These are phyloP conservation scores for Purpureocillium lavendulum DNA, from an alignment of 2,329 filamentous ascomycete species.

Conservation along the genomic window DNA sequence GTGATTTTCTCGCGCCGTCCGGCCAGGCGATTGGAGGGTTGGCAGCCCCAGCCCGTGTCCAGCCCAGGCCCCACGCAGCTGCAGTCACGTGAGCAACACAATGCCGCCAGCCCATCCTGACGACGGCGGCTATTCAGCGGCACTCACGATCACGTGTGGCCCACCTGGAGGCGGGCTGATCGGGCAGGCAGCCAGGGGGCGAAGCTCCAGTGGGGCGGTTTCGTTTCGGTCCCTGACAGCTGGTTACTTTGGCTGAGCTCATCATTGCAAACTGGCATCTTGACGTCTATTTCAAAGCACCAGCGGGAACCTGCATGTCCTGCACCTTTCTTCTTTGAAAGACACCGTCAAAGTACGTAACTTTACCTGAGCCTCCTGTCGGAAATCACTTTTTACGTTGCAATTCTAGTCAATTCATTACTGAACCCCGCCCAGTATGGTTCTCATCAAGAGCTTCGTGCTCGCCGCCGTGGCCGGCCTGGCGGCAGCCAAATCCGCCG, in stretches of 20 bases:
- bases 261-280: constrained; percentile 22
- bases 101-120: too few relatives aligned
- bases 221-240: background rate
- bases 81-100: too few relatives aligned
- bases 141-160: constrained; percentile 13
- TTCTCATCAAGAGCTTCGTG: constrained; percentile 52
- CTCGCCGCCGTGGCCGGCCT: constrained; percentile 45
- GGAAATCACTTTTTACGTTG: too few relatives aligned
- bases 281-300: constrained; percentile 11
- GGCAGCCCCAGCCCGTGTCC: constrained; percentile 22
- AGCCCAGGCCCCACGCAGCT: too few relatives aligned
- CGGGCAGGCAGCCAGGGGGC: background rate
- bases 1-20: constrained; percentile 23
- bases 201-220: constrained; percentile 3
- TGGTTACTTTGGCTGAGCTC: background rate
- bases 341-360: too few relatives aligned
- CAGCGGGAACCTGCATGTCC: background rate
- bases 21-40: constrained; percentile 27
- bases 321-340: background rate
- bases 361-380: too few relatives aligned
- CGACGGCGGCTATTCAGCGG: background rate
- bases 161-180: background rate
- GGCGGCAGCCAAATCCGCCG: constrained; percentile 66
- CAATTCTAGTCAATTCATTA: background rate
- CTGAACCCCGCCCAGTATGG: constrained; percentile 31